Conservation (phyloP, 2,329 filamentous ascomycete species). For the Zymoseptoria crescenta region DNA sequence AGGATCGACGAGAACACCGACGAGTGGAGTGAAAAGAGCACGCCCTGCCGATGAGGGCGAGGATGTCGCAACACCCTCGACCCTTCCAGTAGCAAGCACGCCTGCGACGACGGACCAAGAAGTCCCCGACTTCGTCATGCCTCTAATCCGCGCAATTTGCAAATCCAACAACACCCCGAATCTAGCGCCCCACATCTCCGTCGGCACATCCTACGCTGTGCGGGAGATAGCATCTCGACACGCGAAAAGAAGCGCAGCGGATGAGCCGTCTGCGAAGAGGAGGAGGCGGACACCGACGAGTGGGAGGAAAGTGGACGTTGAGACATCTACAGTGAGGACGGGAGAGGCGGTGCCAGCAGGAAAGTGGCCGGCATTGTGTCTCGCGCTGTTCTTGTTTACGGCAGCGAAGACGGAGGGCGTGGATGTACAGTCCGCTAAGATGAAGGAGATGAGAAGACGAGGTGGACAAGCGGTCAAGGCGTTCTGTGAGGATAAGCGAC, state of each 20-base stretch:
- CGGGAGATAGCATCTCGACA: slow-evolving; percentile 7
- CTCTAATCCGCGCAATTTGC: slow-evolving; percentile 48
- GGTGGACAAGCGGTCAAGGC: slow-evolving; percentile 6
- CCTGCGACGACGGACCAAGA: neutral
- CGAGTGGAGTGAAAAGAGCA: slow-evolving; percentile 1
- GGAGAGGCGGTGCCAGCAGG: slow-evolving; percentile 2
- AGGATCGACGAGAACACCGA: slow-evolving; percentile 4
- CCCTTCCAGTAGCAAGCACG: neutral
- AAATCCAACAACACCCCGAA: slow-evolving; percentile 11
- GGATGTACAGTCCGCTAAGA: slow-evolving; percentile 2
- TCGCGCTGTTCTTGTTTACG: slow-evolving; percentile 10
- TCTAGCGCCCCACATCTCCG: slow-evolving; percentile 17
- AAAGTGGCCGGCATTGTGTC: slow-evolving; percentile 15
- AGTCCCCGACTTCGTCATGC: slow-evolving; percentile 9
- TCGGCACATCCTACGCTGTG: slow-evolving; percentile 15
- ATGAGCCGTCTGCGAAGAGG: slow-evolving; percentile 4
- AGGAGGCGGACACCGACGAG: slow-evolving; percentile 9
- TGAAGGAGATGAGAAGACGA: slow-evolving; percentile 1
- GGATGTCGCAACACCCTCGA: neutral
- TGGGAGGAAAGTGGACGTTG: neutral
- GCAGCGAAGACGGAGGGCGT: slow-evolving; percentile 10
- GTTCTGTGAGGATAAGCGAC: neutral
- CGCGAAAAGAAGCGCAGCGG: slow-evolving; percentile 1
- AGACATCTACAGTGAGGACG: neutral
- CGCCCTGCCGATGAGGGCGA: neutral